Conservation (phyloP, 768 basidiomycete genomes). For the Russula sp. region DNA sequence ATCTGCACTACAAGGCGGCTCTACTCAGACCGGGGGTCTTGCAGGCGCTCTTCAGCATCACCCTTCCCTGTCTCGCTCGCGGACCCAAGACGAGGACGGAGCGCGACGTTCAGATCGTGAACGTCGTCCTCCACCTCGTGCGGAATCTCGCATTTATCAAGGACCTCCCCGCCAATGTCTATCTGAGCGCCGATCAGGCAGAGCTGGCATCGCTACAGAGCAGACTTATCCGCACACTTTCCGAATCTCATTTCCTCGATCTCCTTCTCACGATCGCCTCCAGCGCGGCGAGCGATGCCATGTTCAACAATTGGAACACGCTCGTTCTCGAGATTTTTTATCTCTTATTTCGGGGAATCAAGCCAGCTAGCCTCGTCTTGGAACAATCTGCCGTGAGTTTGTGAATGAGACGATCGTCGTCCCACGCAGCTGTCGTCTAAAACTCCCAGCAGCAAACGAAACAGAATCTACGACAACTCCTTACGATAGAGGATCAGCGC, state of each 20-base stretch:
- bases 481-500: slow-evolving; percentile 67
- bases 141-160: slow-evolving; percentile 94
- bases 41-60: slow-evolving; percentile 65
- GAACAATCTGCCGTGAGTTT: slow-evolving; percentile 60
- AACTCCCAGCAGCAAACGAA: slow-evolving; percentile 49
- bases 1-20: slow-evolving; percentile 84
- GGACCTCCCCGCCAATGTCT: slow-evolving; percentile 69
- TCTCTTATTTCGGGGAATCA: slow-evolving; percentile 77
- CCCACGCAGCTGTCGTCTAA: neutral
- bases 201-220: slow-evolving; percentile 77
- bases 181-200: slow-evolving; percentile 69
- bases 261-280: slow-evolving; percentile 83
- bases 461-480: slow-evolving; percentile 63
- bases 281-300: slow-evolving; percentile 65
- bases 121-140: slow-evolving; percentile 80
- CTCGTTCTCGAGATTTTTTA: slow-evolving; percentile 91
- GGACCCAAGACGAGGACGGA: slow-evolving; percentile 59
- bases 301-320: slow-evolving; percentile 83
- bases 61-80: slow-evolving; percentile 75
- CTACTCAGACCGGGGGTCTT: slow-evolving; percentile 64
- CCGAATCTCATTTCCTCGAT: slow-evolving; percentile 66
- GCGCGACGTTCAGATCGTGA: slow-evolving; percentile 82
- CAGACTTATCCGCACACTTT: slow-evolving; percentile 62
- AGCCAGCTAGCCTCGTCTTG: slow-evolving; percentile 49
- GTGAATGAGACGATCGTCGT: neutral